These are phyloP conservation scores for Debaryomyces sp. DNA, from an alignment of 1,139 yeast species.

Conservation along the genomic window DNA sequence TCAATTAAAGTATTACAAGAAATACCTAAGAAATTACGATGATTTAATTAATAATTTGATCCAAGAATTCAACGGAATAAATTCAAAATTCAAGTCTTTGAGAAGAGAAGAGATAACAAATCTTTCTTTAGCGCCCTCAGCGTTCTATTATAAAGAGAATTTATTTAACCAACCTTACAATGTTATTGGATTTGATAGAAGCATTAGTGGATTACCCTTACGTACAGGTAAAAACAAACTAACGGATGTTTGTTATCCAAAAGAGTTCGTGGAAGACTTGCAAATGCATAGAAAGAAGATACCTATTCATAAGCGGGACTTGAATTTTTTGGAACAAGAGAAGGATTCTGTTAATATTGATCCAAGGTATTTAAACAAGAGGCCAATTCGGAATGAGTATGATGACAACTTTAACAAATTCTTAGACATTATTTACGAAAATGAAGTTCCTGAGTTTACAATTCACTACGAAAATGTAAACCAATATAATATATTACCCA, in stretches of 20 bases:
- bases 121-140: slow-evolving; percentile 30
- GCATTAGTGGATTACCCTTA: slow-evolving; percentile 45
- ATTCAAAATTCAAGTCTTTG: slow-evolving; percentile 37
- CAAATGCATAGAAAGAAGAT: slow-evolving; percentile 35
- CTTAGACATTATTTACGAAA: slow-evolving; percentile 24
- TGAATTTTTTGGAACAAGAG: slow-evolving; percentile 39
- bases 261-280: slow-evolving; percentile 46
- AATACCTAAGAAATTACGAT: slow-evolving; percentile 33
- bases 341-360: slow-evolving; percentile 25
- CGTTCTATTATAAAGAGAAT: slow-evolving; percentile 33
- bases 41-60: slow-evolving; percentile 36
- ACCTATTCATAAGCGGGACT: slow-evolving; percentile 40
- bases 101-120: slow-evolving; percentile 38
- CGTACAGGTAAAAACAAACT: slow-evolving; percentile 27
- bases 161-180: slow-evolving; percentile 40
- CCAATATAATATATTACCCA: slow-evolving; percentile 29
- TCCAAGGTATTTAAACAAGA: slow-evolving; percentile 17
- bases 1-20: slow-evolving; percentile 41
- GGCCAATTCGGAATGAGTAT: slow-evolving; percentile 7
- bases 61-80: slow-evolving; percentile 42
- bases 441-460: slow-evolving; percentile 31
- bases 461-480: slow-evolving; percentile 31
- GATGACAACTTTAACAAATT: slow-evolving; percentile 11
- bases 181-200: slow-evolving; percentile 48
- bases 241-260: slow-evolving; percentile 28